Base-by-base conservation (phyloP, 768 basidiomycete genomes). In the Lanmaoa pseudosensibilis region DNA sequence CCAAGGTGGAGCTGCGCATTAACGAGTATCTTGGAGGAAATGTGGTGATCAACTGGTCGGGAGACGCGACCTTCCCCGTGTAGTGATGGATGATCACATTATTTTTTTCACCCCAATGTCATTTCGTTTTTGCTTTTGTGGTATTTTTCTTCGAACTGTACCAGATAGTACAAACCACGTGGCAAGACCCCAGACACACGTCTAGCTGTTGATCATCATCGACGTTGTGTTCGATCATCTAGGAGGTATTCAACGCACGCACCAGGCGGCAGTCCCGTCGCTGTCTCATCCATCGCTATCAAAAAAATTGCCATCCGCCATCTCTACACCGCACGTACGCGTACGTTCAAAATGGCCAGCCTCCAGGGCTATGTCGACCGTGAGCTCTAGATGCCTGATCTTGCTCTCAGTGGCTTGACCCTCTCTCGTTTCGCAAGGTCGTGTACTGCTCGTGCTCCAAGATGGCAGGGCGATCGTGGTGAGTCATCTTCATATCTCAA, bases 401-500 rank as follows among this genome's bases (percentile, higher is more conserved):
- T 39, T 16, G 37, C 21, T 15, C n/a, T 23, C 25, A 30, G 10
- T 53, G 12, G 54, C 19, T 6, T 50, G 32, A 57, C 34, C 40
- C 34, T n/a, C 19, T 9, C 37, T 36, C 41, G 16, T 15, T 41
- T 48, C 15, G 7, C 68, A 13, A 94, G 92, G 88, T 65, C 90
- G 87, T 71, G 94, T 98, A 64, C 83, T 95, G 56, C 86, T 98
- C 69, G 86, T 98, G 61, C 87, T 98, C 34, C 94, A 98, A 79
- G 96, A 99, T 72, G 96, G 96, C 50, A 86, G 96, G 65, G 85
- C 90, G 40, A 97, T 98, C 70, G 86, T 96, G 64, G 96, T 96
- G 60, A 51, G 89, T 79, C 43, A 18, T 48, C 21, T 21, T 48
- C 9, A 11, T 25, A n/a, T 25, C n/a, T 19, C 25, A 13, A 13